phyloP scores from a whole-genome alignment of 495 filamentous ascomycete species.

The Lasiosphaeris hirsuta region DNA sequence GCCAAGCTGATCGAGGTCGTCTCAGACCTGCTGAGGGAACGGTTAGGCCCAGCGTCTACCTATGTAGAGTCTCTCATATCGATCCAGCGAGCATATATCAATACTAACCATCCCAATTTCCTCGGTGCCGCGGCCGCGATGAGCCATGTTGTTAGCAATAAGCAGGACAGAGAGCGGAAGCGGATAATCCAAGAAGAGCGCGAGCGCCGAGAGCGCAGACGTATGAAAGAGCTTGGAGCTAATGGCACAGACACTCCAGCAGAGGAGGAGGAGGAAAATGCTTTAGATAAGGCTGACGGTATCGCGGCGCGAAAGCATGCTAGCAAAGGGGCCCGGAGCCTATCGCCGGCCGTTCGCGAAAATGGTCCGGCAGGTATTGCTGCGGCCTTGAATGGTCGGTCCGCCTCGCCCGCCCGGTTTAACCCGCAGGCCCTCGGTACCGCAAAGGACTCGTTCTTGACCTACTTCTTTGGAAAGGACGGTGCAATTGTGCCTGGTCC shows the following conservation, averaged over 20 bases:
- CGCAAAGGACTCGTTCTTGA: constrained; percentile 84
- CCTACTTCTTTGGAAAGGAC: constrained; percentile 98
- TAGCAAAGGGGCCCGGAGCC: constrained; percentile 64
- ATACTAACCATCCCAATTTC: constrained; percentile 99
- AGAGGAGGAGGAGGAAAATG: constrained; percentile 69
- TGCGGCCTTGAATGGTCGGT: constrained; percentile 66
- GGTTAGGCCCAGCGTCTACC: constrained; percentile 77
- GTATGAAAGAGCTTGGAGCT: constrained; percentile 72
- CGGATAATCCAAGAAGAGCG: constrained; percentile 75
- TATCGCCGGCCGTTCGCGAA: constrained; percentile 76
- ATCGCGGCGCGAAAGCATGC: constrained; percentile 37
- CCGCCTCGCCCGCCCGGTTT: constrained; percentile 60
- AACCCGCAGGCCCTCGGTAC: constrained; percentile 44
- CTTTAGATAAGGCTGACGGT: constrained; percentile 55
- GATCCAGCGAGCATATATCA: constrained; percentile 97
- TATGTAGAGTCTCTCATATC: constrained; percentile 97
- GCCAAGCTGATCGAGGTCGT: constrained; percentile 98
- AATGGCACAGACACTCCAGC: constrained; percentile 72
- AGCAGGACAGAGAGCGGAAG: constrained; percentile 89
- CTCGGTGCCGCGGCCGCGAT: constrained; percentile 96
- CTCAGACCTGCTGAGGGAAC: constrained; percentile 90
- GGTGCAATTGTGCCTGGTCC: constrained; percentile 52
- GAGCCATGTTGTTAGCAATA: constrained; percentile 89
- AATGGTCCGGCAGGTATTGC: constrained; percentile 57
- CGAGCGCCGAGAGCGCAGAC: constrained; percentile 74